phyloP scores from a whole-genome alignment of 192 early-diverging fungal genomes.

The Podila minutissima region DNA sequence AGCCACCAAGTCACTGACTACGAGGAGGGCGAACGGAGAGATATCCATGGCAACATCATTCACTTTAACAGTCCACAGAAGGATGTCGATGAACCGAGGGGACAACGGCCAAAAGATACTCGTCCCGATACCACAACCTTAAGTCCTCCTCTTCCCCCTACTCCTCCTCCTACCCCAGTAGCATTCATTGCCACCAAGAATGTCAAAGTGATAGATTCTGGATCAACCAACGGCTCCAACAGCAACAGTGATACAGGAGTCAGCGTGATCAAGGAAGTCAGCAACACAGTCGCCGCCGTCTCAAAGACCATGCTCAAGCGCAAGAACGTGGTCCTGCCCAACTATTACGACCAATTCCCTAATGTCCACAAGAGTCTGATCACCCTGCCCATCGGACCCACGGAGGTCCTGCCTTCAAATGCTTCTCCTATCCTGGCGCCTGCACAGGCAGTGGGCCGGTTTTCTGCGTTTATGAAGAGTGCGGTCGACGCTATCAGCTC shows the following conservation, averaged over 20 bases:
- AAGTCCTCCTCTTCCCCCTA: neutral
- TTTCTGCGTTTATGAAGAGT: slow-evolving; percentile 1
- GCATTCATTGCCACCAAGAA: neutral
- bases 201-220: neutral
- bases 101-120: too few relatives aligned
- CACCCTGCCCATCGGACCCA: slow-evolving; percentile 17
- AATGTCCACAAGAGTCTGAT: slow-evolving; percentile 25
- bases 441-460: neutral
- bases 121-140: neutral
- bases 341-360: slow-evolving; percentile 46
- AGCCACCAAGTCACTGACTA: slow-evolving; percentile 44
- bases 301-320: slow-evolving; percentile 21
- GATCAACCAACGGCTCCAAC: neutral
- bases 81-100: neutral
- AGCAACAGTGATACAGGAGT: neutral
- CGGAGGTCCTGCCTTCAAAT: neutral
- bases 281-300: slow-evolving; percentile 5
- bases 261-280: neutral
- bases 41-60: slow-evolving; percentile 24
- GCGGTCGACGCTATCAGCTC: slow-evolving; percentile 15
- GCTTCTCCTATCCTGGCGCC: neutral
- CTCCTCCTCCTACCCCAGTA: neutral
- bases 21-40: slow-evolving; percentile 22
- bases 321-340: slow-evolving; percentile 19
- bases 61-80: neutral